These are phyloP conservation scores for Gossypium gossypioides DNA, from an alignment of 441 rosid species.

Conservation along the genomic window DNA sequence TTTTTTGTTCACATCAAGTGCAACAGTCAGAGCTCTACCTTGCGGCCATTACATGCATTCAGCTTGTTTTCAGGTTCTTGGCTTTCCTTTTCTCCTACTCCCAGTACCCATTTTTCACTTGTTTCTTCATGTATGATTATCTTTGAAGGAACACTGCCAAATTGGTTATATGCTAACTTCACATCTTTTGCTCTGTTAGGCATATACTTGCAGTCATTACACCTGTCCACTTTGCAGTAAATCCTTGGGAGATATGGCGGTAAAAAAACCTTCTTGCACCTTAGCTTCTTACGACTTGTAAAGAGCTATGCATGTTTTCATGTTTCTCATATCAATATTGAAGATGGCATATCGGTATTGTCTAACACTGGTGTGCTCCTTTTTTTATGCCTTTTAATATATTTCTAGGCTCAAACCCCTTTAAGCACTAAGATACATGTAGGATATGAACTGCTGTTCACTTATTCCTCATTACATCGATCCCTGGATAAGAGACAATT, in stretches of 20 bases:
- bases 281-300: not conserved
- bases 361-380: not conserved
- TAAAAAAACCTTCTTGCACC: conserved; percentile 22
- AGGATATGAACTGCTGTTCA: not conserved
- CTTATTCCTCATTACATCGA: not conserved
- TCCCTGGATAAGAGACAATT: not conserved
- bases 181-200: conserved; percentile 28
- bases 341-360: not conserved
- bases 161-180: not conserved
- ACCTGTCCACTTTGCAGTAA: conserved; percentile 69
- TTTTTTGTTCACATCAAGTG: conserved; percentile 57
- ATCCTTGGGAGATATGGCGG: conserved; percentile 75
- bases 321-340: not conserved
- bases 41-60: conserved; percentile 74
- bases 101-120: not conserved
- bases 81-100: not conserved
- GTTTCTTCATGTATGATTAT: not conserved
- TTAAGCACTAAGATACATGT: not conserved
- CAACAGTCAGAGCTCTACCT: conserved; percentile 55
- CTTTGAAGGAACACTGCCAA: not conserved
- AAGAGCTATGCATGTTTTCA: not conserved
- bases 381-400: not conserved
- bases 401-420: not conserved
- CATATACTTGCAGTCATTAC: conserved; percentile 68
- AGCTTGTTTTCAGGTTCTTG: conserved; percentile 62